phyloP scores from a whole-genome alignment of 192 early-diverging fungal genomes.

The Backusella parvicylindrica region DNA sequence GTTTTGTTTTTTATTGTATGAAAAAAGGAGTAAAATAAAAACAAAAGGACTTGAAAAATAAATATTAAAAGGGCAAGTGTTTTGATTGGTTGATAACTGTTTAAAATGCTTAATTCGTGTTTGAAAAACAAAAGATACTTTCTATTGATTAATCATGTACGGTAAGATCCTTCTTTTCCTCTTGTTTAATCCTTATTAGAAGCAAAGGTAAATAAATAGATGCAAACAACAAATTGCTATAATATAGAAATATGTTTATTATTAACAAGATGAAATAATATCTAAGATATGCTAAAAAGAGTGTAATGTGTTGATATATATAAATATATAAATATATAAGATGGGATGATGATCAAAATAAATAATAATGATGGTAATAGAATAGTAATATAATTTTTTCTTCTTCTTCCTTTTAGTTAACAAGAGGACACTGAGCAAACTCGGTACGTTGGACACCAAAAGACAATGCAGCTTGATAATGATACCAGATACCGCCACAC shows the following conservation, averaged over 20 bases:
- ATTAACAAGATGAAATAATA: too few relatives aligned
- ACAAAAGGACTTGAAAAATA: neutral
- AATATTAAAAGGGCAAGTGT: neutral
- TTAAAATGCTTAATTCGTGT: neutral
- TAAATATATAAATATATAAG: neutral
- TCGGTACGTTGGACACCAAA: slow-evolving; percentile 1
- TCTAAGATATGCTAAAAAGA: neutral
- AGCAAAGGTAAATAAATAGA: too few relatives aligned
- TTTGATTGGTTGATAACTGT: neutral
- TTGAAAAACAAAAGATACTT: too few relatives aligned
- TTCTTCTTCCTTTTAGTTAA: neutral
- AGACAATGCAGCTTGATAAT: slow-evolving; percentile 48
- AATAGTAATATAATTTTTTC: neutral
- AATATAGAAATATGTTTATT: too few relatives aligned
- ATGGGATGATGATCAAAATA: neutral
- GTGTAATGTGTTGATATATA: neutral
- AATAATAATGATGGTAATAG: neutral
- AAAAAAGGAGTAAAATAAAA: neutral
- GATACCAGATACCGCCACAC: slow-evolving; percentile 58
- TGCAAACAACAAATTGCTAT: too few relatives aligned
- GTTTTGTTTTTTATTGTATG: too few relatives aligned
- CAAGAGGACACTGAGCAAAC: neutral
- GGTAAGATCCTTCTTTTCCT: too few relatives aligned
- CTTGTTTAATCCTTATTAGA: too few relatives aligned
- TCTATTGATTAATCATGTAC: too few relatives aligned